Evolutionary conservation across 129 eudicot genomes (phyloP).

Genomic region (Rutidosis leptorrhynchoides): DNA sequence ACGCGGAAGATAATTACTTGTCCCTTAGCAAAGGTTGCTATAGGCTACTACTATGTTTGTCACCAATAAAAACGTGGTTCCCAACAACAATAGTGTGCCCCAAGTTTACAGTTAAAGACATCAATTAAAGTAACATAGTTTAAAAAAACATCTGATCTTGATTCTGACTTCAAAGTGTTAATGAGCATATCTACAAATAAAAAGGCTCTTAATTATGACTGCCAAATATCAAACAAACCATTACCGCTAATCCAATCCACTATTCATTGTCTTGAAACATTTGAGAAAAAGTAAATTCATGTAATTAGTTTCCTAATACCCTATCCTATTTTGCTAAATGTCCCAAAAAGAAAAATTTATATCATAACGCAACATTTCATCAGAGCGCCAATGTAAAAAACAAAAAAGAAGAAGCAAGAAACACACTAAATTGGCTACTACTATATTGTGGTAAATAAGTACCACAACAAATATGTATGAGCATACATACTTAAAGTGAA

Average conservation of each 20-base stretch:
- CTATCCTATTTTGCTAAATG: too few relatives aligned
- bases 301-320: too few relatives aligned
- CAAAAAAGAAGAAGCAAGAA: too few relatives aligned
- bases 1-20: background rate
- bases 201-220: background rate
- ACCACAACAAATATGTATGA: conserved; percentile 11
- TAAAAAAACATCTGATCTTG: background rate
- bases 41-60: background rate
- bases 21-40: background rate
- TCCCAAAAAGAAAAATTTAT: too few relatives aligned
- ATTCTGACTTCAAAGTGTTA: background rate
- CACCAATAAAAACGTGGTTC: background rate
- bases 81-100: background rate
- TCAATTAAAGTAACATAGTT: background rate
- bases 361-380: too few relatives aligned
- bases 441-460: background rate
- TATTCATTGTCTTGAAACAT: too few relatives aligned
- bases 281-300: too few relatives aligned
- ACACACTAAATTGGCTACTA: background rate
- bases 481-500: background rate
- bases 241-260: background rate
- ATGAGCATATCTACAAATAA: background rate
- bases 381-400: background rate
- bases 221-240: background rate
- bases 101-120: background rate